Base-by-base conservation (phyloP, 2,329 filamentous ascomycete species). In the Chrysoporthe austroafricana region DNA sequence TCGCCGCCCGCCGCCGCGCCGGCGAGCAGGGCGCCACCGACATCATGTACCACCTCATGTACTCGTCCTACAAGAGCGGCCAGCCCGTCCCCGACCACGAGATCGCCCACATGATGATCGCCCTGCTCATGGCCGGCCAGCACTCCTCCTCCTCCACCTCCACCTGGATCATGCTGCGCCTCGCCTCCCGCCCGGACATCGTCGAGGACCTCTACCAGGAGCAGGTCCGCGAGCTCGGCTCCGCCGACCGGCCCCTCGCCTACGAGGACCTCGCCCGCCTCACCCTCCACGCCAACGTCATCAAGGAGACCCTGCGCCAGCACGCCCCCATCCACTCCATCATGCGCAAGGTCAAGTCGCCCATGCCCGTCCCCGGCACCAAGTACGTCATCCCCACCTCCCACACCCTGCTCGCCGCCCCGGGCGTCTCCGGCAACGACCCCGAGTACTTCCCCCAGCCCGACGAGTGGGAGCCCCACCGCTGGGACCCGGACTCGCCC, bases 251-350 rank as follows among this genome's bases (percentile, higher is more conserved):
- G 21, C 84, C 88, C 16, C 85, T 97, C 59, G 87, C 85, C 60
- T 95, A 91, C 76, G 94, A 97, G 72, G 86, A 91, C 72, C 86
- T 97, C 18, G 84, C 90, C 73, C 91, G 90, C 78, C 86, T 97
- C 44, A 88, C 93, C 61, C 87, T 97, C 26, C 92, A 97, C 83
- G 85, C 90, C 73, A 91, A 93, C 74, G 90, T 96, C 71, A 86
- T 97, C 80, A 96, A 95, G 82, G 94, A 97, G 81, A 97, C 94
- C 2, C 90, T 97, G 50, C 91, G 94, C 71, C 84, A 97, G 18
- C 92, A 97, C 78, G 91, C 94, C 1, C 94, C 94, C 0, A 97
- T 98, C 75, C 94, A 97, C 85, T 96, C 92, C 62, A 97, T 98
- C 76, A 88, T 98, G 85, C 93, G 94, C 74, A 91, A 92, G 73